Conservation (phyloP, 805 yeast genomes). For the Wickerhamomyces bisporus region DNA sequence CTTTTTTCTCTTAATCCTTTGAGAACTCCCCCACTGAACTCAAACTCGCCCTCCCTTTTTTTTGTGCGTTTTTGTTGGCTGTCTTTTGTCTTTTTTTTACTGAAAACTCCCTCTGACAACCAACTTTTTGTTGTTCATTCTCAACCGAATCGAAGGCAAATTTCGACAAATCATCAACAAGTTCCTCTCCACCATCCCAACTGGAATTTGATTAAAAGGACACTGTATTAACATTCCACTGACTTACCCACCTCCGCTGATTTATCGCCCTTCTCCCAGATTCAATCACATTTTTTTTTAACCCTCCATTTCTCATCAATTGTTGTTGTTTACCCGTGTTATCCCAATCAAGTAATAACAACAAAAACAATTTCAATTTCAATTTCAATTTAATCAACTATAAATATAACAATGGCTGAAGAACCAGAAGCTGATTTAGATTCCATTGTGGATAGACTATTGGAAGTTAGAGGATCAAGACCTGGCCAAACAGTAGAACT, state of each 20-base stretch:
- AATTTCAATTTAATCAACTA: slow-evolving; percentile 3
- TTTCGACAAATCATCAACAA: no score
- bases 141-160: no score
- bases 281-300: no score
- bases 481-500: slow-evolving; percentile 96
- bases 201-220: no score
- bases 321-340: slow-evolving; percentile 1
- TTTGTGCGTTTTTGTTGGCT: slow-evolving; percentile 1
- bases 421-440: slow-evolving; percentile 88
- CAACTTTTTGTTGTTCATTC: background rate
- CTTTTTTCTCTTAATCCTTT: no score
- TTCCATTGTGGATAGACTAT: slow-evolving; percentile 91
- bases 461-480: slow-evolving; percentile 96
- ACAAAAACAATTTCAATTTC: slow-evolving; percentile 1
- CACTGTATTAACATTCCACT: no score
- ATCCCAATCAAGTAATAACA: background rate
- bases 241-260: no score
- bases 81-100: background rate
- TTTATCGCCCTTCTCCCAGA: no score
- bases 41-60: no score
- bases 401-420: slow-evolving; percentile 29
- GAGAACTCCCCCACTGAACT: no score
- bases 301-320: no score
- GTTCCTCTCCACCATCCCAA: no score
- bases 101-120: background rate